Evolutionary conservation across 2,329 filamentous ascomycete species (phyloP), one percentile per base, ranked within the genome.

Genomic region (Plenodomus biglobosus): DNA sequence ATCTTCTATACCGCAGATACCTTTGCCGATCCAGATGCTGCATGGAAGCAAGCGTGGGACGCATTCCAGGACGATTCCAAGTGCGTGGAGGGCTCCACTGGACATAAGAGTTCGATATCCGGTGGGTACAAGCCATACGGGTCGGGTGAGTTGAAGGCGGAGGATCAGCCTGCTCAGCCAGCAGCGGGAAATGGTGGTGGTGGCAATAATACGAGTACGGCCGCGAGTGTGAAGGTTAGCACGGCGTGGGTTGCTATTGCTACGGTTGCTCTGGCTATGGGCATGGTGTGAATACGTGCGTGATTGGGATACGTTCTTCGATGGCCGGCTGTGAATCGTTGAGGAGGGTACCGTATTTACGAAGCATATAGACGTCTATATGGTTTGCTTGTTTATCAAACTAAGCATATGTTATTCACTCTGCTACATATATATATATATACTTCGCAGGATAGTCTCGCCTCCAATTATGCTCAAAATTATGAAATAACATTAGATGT

Each of bases 1-100:
- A 62, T 85, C 22, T 86, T 79, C 56, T 85, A 80, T 52, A 86
- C 83, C 0, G 58, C 73, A n/a, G 68, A 75, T 2, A 84, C 81
- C 60, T 64, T 80, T 30, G 65, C 70, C 3, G 72, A 82, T 47
- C 73, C 78, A 1, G 72, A 72, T 3, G 72, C 68, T 4, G 67
- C 80, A 16, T 86, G 83, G 83, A 72, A 71, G 24, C 68, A 69
- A 35, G 66, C 53, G 0, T 64, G 56, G 56, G 56, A 64, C 39
- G 64, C 60, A 1, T 59, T 56, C 30, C 42, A 46, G 32, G 48
- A 62, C 27, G 49, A 58, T 13, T 43, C 34, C 7, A 56, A 56
- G 38, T 69, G 66, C 40, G 66, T 67, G 0, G 40, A 57, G 27
- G 61, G 59, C 2, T 57, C 52, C 11, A 66, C 62, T 2, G 48